Evolutionary conservation across 139 green algal species (phyloP), one percentile per base, ranked within the genome.

Genomic region (Tetraselmis chui): DNA sequence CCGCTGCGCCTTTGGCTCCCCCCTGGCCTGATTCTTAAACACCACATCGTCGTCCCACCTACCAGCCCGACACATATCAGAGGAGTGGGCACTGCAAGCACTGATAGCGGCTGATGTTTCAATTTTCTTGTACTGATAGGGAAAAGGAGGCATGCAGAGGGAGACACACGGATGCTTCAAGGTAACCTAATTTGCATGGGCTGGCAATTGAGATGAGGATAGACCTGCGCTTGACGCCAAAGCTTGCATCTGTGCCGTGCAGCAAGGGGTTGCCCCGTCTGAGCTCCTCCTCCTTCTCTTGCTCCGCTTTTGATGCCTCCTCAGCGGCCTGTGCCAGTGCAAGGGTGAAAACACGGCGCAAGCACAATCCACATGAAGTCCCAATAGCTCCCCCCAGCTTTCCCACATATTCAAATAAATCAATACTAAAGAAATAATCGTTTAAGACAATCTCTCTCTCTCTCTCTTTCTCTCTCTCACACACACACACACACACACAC

Each of bases 41-140:
- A 99, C 97, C 26, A 98, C 95, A 81, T 99, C 97, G 58, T 99
- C 97, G 83, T 99, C 96, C 97, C 97, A 99, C 79, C 92, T 79
- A 91, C 84, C 29, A 81, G 59, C 83, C 28, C 31, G 77, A 74
- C 30, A 59, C n/a, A n/a, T n/a, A n/a, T n/a, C n/a, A n/a, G n/a
- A n/a, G n/a, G n/a, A n/a, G n/a, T n/a, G n/a, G n/a, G n/a, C n/a
- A n/a, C n/a, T n/a, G n/a, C n/a, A n/a, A n/a, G n/a, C n/a, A n/a
- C n/a, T n/a, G n/a, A n/a, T n/a, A n/a, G n/a, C n/a, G n/a, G n/a
- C n/a, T n/a, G n/a, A n/a, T n/a, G n/a, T n/a, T n/a, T n/a, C n/a
- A n/a, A n/a, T n/a, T n/a, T n/a, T n/a, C n/a, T n/a, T n/a, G n/a
- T n/a, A n/a, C n/a, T n/a, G n/a, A n/a, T n/a, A n/a, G n/a, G n/a